Base-by-base conservation (phyloP, 768 basidiomycete species). In the Suillus cothurnatus region DNA sequence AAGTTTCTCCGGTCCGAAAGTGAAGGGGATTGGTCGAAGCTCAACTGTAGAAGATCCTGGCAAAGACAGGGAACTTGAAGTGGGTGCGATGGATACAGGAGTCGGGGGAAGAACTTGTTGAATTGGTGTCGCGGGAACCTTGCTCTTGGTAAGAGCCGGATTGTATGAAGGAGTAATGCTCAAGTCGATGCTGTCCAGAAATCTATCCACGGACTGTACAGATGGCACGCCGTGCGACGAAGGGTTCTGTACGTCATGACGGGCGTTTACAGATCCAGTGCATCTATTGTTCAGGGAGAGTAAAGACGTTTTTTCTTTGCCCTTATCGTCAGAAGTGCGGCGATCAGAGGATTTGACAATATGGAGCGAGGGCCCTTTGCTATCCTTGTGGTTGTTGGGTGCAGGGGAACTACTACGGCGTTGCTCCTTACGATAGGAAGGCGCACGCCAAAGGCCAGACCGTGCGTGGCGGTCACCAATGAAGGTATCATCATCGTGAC, bases 121-220 rank as follows among this genome's bases (percentile, higher is more conserved):
- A 26, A 12, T n/a, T 14, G 68, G 55, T 34, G 63, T 50, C 34
- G 6, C 45, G 17, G 61, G 66, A 55, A 34, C 32, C 21, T 69
- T 68, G 61, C 69, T 38, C 47, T n/a, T 63, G 23, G 34, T 23
- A 28, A 36, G 49, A 5, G 8, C n/a, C 9, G 19, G 52, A 32
- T 26, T 32, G 26, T 15, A 39, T 15, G 17, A 19, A 26, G 23
- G 26, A 58, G 45, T 3, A 15, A 39, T 41, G 57, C 68, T 68
- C 61, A 77, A 69, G 52, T 69, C 61, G 26, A 74, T 72, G 28
- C 60, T 74, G 49, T 71, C 68, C 31, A 76, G 65, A 62, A 74
- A 75, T 1, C 65, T 47, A 56, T 72, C 70, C n/a, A 68, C 76
- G 19, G 71, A 63, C 6, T 59, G 34, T 15, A 32, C 17, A 50